Evolutionary conservation across 1,284 basidiomycete species (phyloP), one percentile per base, ranked within the genome.

Genomic region (Cryptococcus sp.): DNA sequence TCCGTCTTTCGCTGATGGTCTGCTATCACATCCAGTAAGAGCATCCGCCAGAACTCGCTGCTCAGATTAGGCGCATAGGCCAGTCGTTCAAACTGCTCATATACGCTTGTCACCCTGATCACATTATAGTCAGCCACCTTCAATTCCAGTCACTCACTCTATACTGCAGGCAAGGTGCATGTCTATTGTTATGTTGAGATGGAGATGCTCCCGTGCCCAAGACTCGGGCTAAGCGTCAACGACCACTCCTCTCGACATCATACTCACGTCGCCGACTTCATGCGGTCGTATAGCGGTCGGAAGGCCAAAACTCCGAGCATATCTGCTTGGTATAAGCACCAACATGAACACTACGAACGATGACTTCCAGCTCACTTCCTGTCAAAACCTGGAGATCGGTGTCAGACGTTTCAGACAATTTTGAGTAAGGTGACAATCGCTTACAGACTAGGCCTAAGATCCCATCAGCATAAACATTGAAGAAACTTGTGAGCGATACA

Each of bases 381-480:
- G 47, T 48, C 47, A 30, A 23, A 48, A 15, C 47, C 47, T 48
- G 25, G 7, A 23, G 17, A 6, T 20, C 27, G 30, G 4, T 13
- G 13, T 35, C 30, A 35, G 47, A 22, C 20, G 17, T 8, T 30
- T 11, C 25, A 25, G 25, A 25, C 6, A 25, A 6, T 25, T 4
- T 16, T 20, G 19, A 7, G 6, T 27, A 2, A 2, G 11, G n/a
- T 15, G 15, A 2, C 8, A 48, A 5, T 48, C 20, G 19, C 47
- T 30, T 10, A 48, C 47, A 48, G 16, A 20, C n/a, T 5, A 59
- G 50, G 17, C 46, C 57, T 59, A 30, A 35, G 42, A 11, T 2
- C 3, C n/a, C 16, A 22, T 45, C 16, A 15, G 30, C 13, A 41
- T 55, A 22, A 45, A 27, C 48, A 5, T 15, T 42, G 17, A 5